These are phyloP conservation scores for Colletotrichum falcatum DNA, from an alignment of 2,329 filamentous ascomycete genomes.

Conservation along the genomic window DNA sequence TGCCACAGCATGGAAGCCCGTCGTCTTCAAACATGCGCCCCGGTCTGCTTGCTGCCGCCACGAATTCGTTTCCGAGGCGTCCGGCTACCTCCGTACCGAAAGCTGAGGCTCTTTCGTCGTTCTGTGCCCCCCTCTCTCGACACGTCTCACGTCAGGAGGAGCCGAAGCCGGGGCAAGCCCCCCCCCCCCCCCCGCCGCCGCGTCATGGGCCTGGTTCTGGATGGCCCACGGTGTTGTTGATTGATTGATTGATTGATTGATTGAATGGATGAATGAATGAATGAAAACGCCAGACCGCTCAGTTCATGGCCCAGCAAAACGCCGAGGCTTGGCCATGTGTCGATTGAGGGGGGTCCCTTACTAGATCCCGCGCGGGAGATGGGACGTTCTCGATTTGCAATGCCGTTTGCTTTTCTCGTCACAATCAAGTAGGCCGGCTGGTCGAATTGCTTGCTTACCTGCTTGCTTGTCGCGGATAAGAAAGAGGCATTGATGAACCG, in stretches of 20 bases:
- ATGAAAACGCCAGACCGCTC: not conserved
- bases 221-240: not conserved
- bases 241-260: not conserved
- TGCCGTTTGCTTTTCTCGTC: not conserved
- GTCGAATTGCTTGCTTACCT: not conserved
- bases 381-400: not conserved
- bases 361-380: slow-evolving; percentile 1
- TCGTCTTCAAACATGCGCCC: not conserved
- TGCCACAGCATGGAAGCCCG: not conserved
- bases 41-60: not conserved
- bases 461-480: not conserved
- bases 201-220: not conserved
- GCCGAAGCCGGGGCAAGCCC: slow-evolving; percentile 3
- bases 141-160: slow-evolving; percentile 17
- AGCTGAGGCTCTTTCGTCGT: slow-evolving; percentile 12
- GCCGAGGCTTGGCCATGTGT: slow-evolving; percentile 14
- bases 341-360: too few relatives aligned
- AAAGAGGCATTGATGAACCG: not conserved
- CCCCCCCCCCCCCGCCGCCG: too few relatives aligned
- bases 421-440: not conserved
- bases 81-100: slow-evolving; percentile 5
- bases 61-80: not conserved
- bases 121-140: not conserved
- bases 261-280: too few relatives aligned
- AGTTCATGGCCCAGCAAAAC: not conserved